phyloP scores from a whole-genome alignment of 2,329 filamentous ascomycete species.

The Botrytis fabae region DNA sequence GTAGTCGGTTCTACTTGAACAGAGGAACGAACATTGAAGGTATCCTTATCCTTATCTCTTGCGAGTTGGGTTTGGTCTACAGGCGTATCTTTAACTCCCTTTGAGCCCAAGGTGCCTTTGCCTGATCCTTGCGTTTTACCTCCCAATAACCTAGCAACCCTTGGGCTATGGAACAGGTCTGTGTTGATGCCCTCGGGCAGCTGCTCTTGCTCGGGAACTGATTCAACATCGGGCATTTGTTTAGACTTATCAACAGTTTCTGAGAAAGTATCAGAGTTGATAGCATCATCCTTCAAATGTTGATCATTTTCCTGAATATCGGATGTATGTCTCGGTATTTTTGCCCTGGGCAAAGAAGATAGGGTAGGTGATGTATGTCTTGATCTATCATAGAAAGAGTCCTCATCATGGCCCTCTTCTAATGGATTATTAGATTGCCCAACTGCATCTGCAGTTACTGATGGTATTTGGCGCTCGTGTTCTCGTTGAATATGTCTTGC shows the following conservation, averaged over 20 bases:
- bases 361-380: slow-evolving; percentile 48
- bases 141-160: slow-evolving; percentile 56
- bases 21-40: slow-evolving; percentile 36
- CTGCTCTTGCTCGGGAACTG: slow-evolving; percentile 46
- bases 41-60: slow-evolving; percentile 43
- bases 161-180: slow-evolving; percentile 61
- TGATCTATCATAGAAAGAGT: slow-evolving; percentile 57
- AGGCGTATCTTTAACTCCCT: slow-evolving; percentile 40
- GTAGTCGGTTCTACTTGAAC: slow-evolving; percentile 13
- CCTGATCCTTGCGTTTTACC: slow-evolving; percentile 42
- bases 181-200: slow-evolving; percentile 58
- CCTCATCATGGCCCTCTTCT: slow-evolving; percentile 45
- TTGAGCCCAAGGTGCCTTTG: slow-evolving; percentile 38
- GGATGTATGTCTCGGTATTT: slow-evolving; percentile 54
- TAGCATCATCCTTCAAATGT: slow-evolving; percentile 27
- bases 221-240: slow-evolving; percentile 28
- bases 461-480: slow-evolving; percentile 54
- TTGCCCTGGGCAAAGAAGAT: slow-evolving; percentile 54
- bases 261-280: slow-evolving; percentile 41
- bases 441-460: slow-evolving; percentile 48
- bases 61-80: slow-evolving; percentile 39
- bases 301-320: slow-evolving; percentile 34
- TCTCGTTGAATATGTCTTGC: slow-evolving; percentile 49
- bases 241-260: slow-evolving; percentile 32
- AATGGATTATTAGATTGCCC: slow-evolving; percentile 29